Base-by-base conservation (phyloP, 2,329 filamentous ascomycete species). In the Trichoderma sp. region DNA sequence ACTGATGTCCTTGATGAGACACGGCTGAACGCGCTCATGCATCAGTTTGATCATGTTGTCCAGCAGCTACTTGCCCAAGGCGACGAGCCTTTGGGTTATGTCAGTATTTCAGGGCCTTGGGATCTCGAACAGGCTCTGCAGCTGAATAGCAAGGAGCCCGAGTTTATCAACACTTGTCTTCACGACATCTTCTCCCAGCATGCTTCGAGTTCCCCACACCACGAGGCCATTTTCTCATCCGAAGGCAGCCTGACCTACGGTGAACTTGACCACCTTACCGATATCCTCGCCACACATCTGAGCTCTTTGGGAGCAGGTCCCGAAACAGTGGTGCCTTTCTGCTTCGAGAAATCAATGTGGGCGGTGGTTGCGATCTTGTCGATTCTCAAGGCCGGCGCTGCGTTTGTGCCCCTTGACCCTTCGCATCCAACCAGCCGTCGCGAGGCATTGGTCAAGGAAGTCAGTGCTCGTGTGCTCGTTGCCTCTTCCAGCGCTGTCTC, bases 301-400 rank as follows among this genome's bases (percentile, higher is more conserved):
- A 55, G 51, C 17, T 51, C 48, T 17, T 14, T 66, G 4, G 71
- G 73, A 12, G 70, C 78, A 24, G 48, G 66, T 2, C 70, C 70
- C 4, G 75, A 58, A 63, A 74, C 30, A 5, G 39, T 50, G 2
- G 68, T 69, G 14, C 66, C 67, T 1, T 55, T 64, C 15, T 68
- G 57, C 51, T 68, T 68, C 15, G 68, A 69, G 48, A 69, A 73
- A 68, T 72, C 65, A 3, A 45, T 60, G 39, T 70, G 67, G 68
- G 65, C 69, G 12, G 39, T 69, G 7, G 67, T 73, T 1, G 69
- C 70, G 1, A 70, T 73, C 48, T 28, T 74, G 5, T 70, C 59
- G 19, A 67, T 74, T 30, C 64, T 75, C 34, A 73, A 73, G 56
- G 67, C 71, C 9, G 74, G 73, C 3, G 73, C 69, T 24, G 71